Evolutionary conservation across 2,329 filamentous ascomycete genomes (phyloP).

Genomic region (Pestalotiopsis sp.): DNA sequence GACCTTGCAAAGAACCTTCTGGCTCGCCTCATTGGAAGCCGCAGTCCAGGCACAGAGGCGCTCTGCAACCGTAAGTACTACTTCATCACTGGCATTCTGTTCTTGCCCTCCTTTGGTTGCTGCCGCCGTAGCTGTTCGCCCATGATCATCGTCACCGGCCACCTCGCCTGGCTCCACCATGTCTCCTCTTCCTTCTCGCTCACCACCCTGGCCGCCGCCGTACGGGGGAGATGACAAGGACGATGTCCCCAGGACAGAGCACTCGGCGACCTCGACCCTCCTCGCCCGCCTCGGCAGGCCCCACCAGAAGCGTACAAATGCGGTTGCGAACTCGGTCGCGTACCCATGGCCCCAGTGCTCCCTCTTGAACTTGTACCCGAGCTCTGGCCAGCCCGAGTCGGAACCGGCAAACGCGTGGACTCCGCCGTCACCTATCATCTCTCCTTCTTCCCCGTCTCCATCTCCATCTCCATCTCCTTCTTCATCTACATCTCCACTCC

Average conservation of each 20-base stretch:
- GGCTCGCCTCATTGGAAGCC: slow-evolving; percentile 24
- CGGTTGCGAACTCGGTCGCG: slow-evolving; percentile 12
- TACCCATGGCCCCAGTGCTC: slow-evolving; percentile 14
- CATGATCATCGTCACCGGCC: not conserved
- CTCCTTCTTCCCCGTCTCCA: slow-evolving; percentile 35
- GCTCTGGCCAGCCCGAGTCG: slow-evolving; percentile 14
- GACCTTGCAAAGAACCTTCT: slow-evolving; percentile 27
- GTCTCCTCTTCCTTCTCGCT: too few relatives aligned
- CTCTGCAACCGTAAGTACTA: not conserved
- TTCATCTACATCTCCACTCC: too few relatives aligned
- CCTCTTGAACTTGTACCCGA: slow-evolving; percentile 16
- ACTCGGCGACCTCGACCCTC: not conserved
- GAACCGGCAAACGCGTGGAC: slow-evolving; percentile 14
- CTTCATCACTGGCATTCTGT: not conserved
- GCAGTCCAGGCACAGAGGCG: slow-evolving; percentile 25
- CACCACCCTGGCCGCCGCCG: too few relatives aligned
- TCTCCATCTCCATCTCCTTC: slow-evolving; percentile 20
- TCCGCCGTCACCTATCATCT: slow-evolving; percentile 46
- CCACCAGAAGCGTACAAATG: slow-evolving; percentile 13
- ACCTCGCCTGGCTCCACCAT: not conserved
- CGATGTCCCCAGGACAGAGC: not conserved
- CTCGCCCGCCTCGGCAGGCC: not conserved
- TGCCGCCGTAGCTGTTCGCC: too few relatives aligned
- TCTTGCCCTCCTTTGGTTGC: not conserved
- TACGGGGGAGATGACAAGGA: not conserved